Conservation (phyloP, 1,139 yeast genomes). For the Yamadazyma epiphylla region DNA sequence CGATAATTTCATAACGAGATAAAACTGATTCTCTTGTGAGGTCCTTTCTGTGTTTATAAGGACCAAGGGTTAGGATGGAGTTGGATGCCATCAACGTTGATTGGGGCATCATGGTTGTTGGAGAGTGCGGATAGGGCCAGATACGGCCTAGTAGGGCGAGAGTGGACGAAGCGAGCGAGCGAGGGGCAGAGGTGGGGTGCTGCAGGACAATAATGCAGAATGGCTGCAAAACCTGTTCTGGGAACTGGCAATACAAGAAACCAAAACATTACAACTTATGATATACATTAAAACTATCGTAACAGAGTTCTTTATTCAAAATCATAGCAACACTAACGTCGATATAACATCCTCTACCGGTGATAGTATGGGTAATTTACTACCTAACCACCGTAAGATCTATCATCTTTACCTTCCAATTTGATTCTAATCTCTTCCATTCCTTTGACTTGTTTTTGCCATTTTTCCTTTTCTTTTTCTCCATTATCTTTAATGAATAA, state of each 20-base stretch:
- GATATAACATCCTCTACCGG: too few species aligned
- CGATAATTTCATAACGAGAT: constrained; percentile 80
- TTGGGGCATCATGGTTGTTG: constrained; percentile 26
- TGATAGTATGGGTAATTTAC: too few species aligned
- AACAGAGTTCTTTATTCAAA: too few species aligned
- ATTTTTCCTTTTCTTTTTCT: constrained; percentile 48
- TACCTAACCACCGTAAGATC: constrained; percentile 28
- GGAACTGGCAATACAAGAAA: too few species aligned
- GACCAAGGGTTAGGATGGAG: constrained; percentile 66
- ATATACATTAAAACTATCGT: too few species aligned
- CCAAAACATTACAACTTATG: too few species aligned
- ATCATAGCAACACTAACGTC: background rate
- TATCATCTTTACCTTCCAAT: constrained; percentile 73
- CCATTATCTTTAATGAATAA: constrained; percentile 67
- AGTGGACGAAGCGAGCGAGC: too few species aligned
- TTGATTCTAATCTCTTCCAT: constrained; percentile 78
- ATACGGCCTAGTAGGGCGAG: too few species aligned
- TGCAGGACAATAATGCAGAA: too few species aligned
- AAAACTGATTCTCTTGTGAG: constrained; percentile 65
- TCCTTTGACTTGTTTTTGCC: constrained; percentile 70
- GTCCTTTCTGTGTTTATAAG: constrained; percentile 73
- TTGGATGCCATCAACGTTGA: constrained; percentile 47
- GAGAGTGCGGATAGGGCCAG: too few species aligned
- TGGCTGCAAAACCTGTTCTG: too few species aligned
- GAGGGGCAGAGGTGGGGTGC: too few species aligned